phyloP scores from a whole-genome alignment of 768 basidiomycete genomes.

The Phaffia australis region DNA sequence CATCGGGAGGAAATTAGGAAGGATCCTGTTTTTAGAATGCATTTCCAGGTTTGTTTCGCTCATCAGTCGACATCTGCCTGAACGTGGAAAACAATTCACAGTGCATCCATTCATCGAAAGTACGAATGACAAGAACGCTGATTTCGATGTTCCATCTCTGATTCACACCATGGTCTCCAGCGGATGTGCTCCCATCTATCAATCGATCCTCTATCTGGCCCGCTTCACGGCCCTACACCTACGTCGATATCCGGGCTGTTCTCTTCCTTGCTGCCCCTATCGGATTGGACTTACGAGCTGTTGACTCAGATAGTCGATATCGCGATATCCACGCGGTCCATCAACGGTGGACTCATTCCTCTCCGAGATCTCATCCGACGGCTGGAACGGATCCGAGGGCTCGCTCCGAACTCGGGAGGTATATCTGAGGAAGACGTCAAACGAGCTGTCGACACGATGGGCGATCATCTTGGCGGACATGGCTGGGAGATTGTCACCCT shows the following conservation, averaged over 20 bases:
- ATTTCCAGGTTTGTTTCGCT: conserved; percentile 51
- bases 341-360: conserved; percentile 86
- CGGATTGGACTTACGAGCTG: conserved; percentile 93
- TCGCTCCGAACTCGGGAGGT: conserved; percentile 45
- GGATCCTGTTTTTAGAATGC: conserved; percentile 78
- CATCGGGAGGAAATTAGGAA: conserved; percentile 74
- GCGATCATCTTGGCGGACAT: conserved; percentile 59
- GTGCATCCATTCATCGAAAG: not conserved
- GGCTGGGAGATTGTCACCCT: conserved; percentile 77
- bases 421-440: conserved; percentile 78
- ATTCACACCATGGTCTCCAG: not conserved
- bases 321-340: conserved; percentile 37
- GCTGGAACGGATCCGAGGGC: conserved; percentile 63
- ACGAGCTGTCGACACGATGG: conserved; percentile 71
- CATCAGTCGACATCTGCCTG: not conserved
- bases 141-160: too few species aligned
- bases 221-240: conserved; percentile 43
- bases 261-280: conserved; percentile 64
- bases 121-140: conserved; percentile 38
- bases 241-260: conserved; percentile 47
- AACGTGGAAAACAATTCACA: not conserved
- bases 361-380: conserved; percentile 72
- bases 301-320: conserved; percentile 79
- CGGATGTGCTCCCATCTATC: conserved; percentile 85
- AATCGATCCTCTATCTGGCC: conserved; percentile 85